Conservation (phyloP, 1,139 yeast genomes). For the Debaryomycetaceae sp. region DNA sequence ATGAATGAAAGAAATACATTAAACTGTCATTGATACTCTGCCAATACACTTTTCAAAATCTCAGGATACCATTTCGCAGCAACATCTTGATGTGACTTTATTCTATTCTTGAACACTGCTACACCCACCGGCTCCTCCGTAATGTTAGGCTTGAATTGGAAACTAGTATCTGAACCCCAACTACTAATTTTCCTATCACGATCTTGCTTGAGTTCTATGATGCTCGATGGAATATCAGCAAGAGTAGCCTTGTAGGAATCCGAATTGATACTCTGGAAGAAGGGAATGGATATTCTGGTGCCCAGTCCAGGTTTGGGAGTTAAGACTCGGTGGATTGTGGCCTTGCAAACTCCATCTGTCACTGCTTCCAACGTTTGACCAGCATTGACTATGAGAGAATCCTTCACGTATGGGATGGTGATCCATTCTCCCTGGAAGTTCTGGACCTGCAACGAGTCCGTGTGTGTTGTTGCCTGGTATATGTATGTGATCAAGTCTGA, state of each 20-base stretch:
- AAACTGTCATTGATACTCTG: constrained; percentile 1
- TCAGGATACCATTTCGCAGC: constrained; percentile 63
- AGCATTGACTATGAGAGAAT: constrained; percentile 49
- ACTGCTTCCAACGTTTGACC: constrained; percentile 56
- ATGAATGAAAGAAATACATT: too few species aligned
- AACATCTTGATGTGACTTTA: constrained; percentile 67
- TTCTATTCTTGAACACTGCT: constrained; percentile 59
- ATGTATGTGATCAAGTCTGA: constrained; percentile 63
- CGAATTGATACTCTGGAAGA: constrained; percentile 51
- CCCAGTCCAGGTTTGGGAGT: constrained; percentile 54
- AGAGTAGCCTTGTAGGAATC: constrained; percentile 38
- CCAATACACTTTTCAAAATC: constrained; percentile 29
- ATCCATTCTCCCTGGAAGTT: constrained; percentile 65
- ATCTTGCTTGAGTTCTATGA: constrained; percentile 26
- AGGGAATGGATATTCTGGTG: constrained; percentile 51
- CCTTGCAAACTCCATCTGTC: constrained; percentile 52
- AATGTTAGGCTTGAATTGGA: constrained; percentile 46
- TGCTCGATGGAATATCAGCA: constrained; percentile 26
- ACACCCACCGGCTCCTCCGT: constrained; percentile 51
- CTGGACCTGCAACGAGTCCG: constrained; percentile 56
- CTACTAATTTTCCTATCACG: constrained; percentile 37
- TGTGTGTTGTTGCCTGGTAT: constrained; percentile 51
- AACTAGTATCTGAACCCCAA: constrained; percentile 47
- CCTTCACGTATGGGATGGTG: constrained; percentile 41
- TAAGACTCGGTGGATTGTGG: constrained; percentile 65